Evolutionary conservation across 2,329 filamentous ascomycete species (phyloP), one percentile per base, ranked within the genome.

Genomic region (Fusarium ambrosium): DNA sequence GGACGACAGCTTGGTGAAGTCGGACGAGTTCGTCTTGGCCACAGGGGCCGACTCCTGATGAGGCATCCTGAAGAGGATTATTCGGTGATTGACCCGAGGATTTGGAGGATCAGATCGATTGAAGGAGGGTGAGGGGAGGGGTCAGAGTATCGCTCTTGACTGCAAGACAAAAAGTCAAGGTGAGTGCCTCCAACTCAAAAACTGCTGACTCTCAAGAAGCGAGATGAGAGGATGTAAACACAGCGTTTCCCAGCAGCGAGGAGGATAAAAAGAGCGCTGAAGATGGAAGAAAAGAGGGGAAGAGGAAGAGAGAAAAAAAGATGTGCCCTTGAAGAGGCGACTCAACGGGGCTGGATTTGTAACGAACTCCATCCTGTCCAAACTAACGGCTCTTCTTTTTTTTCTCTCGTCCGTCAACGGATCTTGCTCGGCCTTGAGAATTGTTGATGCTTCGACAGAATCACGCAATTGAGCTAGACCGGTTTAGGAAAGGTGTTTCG

Each of bases 1-100:
- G 48, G 89, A 87, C 34, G 89, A 89, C 75, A 85, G 69, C 76
- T 83, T 84, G 73, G 80, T 82, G 76, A 85, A 84, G 74, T 78
- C 76, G 60, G 80, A 76, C 22, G 69, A 75, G 69, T 75, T 72
- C 45, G 72, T 68, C 53, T 77, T 72, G 67, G 68, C 65, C 67
- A 62, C 67, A 24, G 81, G 79, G 78, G 82, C 80, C 70, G 82
- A 80, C 70, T 85, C 83, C 62, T 84, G 79, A 41, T 84, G 81
- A 74, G 70, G 72, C 80, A 82, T 82, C 72, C 51, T 77, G 69
- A 45, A 41, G 58, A 22, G 51, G 39, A 69, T 66, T 48, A 51
- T 55, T 53, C 39, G 45, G 39, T 62, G 51, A 16, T 34, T 58
- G 16, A 32, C 48, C 34, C 45, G 27, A 24, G 32, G 58, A 34